A percentile compares a stretch with the other conserved stretches of the same genome.
These are phyloP conservation scores for Craspedostauros australis DNA, from an alignment of 108 stramenopile species.

Conservation along the genomic window DNA sequence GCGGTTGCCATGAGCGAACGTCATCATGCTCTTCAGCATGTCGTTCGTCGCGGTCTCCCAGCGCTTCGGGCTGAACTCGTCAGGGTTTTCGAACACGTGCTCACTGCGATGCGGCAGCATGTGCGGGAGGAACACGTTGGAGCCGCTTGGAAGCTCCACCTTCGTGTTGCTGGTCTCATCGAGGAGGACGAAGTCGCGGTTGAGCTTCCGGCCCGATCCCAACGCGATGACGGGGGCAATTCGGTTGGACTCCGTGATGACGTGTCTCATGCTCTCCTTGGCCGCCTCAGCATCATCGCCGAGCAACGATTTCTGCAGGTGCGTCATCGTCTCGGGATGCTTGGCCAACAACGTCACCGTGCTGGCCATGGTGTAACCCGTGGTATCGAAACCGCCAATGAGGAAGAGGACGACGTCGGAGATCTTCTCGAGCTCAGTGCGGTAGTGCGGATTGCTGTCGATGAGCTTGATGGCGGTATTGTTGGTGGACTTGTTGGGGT, in stretches of 20 bases:
- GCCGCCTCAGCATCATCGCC: conserved; percentile 13
- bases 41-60: conserved; percentile 29
- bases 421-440: neutral
- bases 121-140: neutral
- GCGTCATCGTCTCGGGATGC: conserved; percentile 8
- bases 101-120: conserved; percentile 1
- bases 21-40: conserved; percentile 8
- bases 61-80: conserved; percentile 17
- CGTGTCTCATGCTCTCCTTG: conserved; percentile 5
- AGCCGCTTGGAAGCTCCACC: conserved; percentile 20
- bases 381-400: conserved; percentile 24
- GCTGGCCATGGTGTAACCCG: conserved; percentile 14
- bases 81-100: conserved; percentile 8
- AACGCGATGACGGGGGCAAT: conserved; percentile 11
- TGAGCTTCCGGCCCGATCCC: conserved; percentile 1
- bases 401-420: conserved; percentile 16
- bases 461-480: conserved; percentile 11
- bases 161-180: neutral
- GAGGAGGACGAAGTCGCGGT: conserved; percentile 20
- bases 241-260: conserved; percentile 24
- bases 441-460: neutral
- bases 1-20: conserved; percentile 17
- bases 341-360: conserved; percentile 13
- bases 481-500: neutral
- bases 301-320: neutral